phyloP scores from a whole-genome alignment of 208 protist species.

The Acanthamoeba healyi region DNA sequence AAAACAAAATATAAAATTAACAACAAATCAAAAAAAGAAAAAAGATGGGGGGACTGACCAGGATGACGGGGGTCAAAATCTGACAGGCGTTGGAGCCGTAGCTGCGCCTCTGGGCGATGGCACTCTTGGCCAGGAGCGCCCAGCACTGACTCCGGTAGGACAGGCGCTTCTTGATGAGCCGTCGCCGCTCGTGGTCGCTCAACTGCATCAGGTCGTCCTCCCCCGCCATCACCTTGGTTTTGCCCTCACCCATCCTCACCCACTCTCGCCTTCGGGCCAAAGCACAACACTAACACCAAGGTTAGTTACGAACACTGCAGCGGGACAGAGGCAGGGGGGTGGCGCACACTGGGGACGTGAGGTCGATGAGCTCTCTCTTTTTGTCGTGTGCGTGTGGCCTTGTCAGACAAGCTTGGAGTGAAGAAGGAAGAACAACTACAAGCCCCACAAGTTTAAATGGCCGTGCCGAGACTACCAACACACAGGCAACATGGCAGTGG shows the following conservation, averaged over 20 bases:
- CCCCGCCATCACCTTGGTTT: not conserved
- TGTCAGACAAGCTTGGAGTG: no score
- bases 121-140: constrained; percentile 61
- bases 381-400: no score
- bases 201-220: not conserved
- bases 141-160: constrained; percentile 36
- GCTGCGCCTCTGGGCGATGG: constrained; percentile 41
- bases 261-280: no score
- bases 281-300: no score
- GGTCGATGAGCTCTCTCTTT: no score
- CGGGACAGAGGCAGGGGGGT: no score
- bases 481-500: no score
- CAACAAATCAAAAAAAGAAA: not conserved
- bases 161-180: not conserved
- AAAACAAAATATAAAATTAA: not conserved
- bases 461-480: no score
- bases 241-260: not conserved
- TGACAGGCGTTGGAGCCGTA: constrained; percentile 61
- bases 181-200: not conserved
- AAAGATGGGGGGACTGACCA: not conserved
- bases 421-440: no score
- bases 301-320: no score
- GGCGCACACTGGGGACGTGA: no score
- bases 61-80: constrained; percentile 25
- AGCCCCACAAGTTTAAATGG: no score